These are phyloP conservation scores for Incumbomyces lentus DNA, from an alignment of 2,329 filamentous ascomycete species.

Conservation along the genomic window DNA sequence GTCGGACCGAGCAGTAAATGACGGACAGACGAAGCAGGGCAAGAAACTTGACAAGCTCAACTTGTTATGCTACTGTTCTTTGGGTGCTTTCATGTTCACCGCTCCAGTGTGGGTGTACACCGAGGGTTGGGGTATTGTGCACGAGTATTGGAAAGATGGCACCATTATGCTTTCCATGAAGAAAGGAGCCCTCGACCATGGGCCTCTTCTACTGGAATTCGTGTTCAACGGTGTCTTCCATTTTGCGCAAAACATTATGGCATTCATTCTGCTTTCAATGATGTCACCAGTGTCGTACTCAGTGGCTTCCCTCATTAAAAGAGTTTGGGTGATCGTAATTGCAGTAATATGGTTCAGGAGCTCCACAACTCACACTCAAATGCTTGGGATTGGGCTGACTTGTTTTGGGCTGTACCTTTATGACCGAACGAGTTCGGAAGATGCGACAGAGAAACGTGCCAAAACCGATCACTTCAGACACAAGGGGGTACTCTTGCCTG, in stretches of 20 bases:
- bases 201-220: conserved; percentile 63
- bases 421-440: conserved; percentile 79
- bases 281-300: conserved; percentile 96
- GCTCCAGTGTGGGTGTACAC: conserved; percentile 86
- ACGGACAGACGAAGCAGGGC: conserved; percentile 51
- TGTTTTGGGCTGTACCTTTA: conserved; percentile 92
- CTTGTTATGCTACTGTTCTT: conserved; percentile 91
- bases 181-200: conserved; percentile 59
- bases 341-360: conserved; percentile 95
- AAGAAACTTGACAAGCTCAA: conserved; percentile 95
- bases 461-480: conserved; percentile 53
- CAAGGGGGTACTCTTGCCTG: conserved; percentile 54
- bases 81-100: conserved; percentile 79
- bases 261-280: conserved; percentile 83
- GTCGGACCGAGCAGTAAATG: conserved; percentile 71
- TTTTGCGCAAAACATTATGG: conserved; percentile 91
- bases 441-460: conserved; percentile 75
- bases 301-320: conserved; percentile 89
- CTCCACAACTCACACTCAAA: conserved; percentile 73
- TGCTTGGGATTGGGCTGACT: conserved; percentile 73
- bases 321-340: conserved; percentile 91
- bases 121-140: conserved; percentile 68
- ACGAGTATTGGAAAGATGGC: conserved; percentile 73
- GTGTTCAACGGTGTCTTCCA: conserved; percentile 95
- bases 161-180: conserved; percentile 65